Evolutionary conservation across 140 eudicot species (phyloP).

Genomic region (Oenanthe javanica): DNA sequence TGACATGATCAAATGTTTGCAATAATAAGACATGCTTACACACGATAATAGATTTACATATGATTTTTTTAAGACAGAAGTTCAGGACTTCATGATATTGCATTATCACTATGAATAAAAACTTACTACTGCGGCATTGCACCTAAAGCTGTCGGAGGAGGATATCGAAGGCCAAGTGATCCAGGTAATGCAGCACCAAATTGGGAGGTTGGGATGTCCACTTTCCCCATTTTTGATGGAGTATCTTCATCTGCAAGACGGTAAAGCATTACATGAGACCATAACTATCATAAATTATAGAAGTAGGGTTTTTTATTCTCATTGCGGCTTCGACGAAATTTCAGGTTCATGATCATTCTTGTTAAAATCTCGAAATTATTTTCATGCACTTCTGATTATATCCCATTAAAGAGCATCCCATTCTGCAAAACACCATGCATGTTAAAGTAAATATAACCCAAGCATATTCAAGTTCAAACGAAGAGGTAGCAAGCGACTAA

Average conservation of each 20-base stretch:
- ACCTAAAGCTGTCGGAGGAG: slow-evolving; percentile 18
- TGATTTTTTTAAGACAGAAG: not conserved
- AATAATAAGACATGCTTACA: not conserved
- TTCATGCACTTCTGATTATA: not conserved
- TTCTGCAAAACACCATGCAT: not conserved
- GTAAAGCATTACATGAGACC: not conserved
- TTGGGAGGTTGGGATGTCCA: slow-evolving; percentile 61
- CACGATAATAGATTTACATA: not conserved
- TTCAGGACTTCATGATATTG: not conserved
- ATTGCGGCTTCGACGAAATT: not conserved
- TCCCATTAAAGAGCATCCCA: not conserved
- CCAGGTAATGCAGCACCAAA: slow-evolving; percentile 54
- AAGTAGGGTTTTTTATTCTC: not conserved
- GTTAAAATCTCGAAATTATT: not conserved
- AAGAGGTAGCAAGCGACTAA: not conserved
- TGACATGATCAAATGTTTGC: not conserved
- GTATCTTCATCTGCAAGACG: slow-evolving; percentile 53
- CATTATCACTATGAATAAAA: not conserved
- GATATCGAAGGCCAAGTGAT: slow-evolving; percentile 37
- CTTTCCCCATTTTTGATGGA: slow-evolving; percentile 64
- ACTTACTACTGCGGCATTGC: slow-evolving; percentile 61
- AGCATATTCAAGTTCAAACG: not conserved
- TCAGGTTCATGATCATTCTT: not conserved
- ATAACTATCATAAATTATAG: not conserved
- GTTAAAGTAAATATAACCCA: not conserved